phyloP scores from a whole-genome alignment of 1,139 yeast species.

The Debaryomyces sp. region DNA sequence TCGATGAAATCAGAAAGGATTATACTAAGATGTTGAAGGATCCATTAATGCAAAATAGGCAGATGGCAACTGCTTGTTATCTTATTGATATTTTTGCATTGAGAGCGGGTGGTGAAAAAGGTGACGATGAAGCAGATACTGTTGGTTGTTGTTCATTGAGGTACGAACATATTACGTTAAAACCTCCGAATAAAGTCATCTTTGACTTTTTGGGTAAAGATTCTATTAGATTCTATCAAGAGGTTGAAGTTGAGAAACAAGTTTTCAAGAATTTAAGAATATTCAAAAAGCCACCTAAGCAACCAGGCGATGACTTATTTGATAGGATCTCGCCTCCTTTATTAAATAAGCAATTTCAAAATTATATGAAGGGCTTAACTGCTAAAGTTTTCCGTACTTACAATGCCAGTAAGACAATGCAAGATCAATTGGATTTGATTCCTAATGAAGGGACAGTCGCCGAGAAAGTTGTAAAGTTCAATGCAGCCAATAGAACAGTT shows the following conservation, averaged over 20 bases:
- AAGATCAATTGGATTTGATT: slow-evolving; percentile 84
- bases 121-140: slow-evolving; percentile 97
- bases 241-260: slow-evolving; percentile 86
- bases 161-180: slow-evolving; percentile 82
- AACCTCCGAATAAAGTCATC: slow-evolving; percentile 85
- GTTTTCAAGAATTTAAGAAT: slow-evolving; percentile 87
- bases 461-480: slow-evolving; percentile 84
- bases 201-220: slow-evolving; percentile 97
- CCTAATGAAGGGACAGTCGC: slow-evolving; percentile 83
- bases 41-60: slow-evolving; percentile 81
- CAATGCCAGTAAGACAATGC: slow-evolving; percentile 96
- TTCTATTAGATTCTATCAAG: slow-evolving; percentile 89
- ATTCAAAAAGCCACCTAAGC: slow-evolving; percentile 85
- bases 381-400: slow-evolving; percentile 98
- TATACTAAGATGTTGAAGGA: slow-evolving; percentile 73
- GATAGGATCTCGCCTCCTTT: slow-evolving; percentile 85
- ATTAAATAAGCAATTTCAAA: slow-evolving; percentile 83
- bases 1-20: slow-evolving; percentile 74
- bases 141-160: slow-evolving; percentile 97
- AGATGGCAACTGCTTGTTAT: slow-evolving; percentile 92
- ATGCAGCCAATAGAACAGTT: slow-evolving; percentile 94
- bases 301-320: slow-evolving; percentile 89
- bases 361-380: slow-evolving; percentile 89
- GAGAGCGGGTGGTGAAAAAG: slow-evolving; percentile 98
- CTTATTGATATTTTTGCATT: slow-evolving; percentile 92